These are phyloP conservation scores for Leccinum arenicola DNA, from an alignment of 768 basidiomycete genomes.

Conservation along the genomic window DNA sequence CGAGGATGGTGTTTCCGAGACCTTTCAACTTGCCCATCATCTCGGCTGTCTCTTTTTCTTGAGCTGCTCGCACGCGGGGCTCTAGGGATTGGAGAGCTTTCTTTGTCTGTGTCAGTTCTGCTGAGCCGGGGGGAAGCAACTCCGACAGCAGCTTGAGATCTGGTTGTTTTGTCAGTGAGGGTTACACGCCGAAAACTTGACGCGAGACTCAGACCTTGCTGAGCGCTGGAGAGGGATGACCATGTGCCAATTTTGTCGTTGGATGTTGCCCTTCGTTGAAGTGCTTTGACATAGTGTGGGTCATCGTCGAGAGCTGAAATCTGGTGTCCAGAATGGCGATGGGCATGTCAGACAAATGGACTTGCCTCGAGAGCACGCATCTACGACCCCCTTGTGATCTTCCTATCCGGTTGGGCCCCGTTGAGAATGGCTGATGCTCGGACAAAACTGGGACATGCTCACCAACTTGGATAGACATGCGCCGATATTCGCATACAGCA, in stretches of 20 bases:
- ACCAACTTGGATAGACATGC: constrained; percentile 84
- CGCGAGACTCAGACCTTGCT: constrained; percentile 61
- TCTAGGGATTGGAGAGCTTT: constrained; percentile 54
- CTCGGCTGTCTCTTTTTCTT: constrained; percentile 85
- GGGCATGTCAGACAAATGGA: background rate
- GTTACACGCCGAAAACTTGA: background rate
- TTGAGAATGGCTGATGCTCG: background rate
- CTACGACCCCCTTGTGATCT: constrained; percentile 75
- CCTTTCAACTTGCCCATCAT: constrained; percentile 93
- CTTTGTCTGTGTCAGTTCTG: constrained; percentile 47
- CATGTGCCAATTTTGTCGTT: constrained; percentile 81
- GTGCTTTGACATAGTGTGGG: constrained; percentile 79
- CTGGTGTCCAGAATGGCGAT: constrained; percentile 4
- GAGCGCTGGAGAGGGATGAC: constrained; percentile 76
- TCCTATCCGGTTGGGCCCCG: constrained; percentile 41
- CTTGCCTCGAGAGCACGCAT: constrained; percentile 76
- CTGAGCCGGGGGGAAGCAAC: constrained; percentile 55
- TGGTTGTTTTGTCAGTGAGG: constrained; percentile 29
- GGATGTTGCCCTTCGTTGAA: constrained; percentile 84
- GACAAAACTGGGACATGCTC: constrained; percentile 23
- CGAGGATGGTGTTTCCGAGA: constrained; percentile 85
- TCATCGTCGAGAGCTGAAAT: constrained; percentile 81
- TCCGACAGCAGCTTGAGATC: constrained; percentile 76
- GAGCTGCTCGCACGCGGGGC: constrained; percentile 68
- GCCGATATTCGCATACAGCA: constrained; percentile 83